Percentiles rank a stretch among this genome's conserved stretches.
These are phyloP conservation scores for Podospora appendiculata DNA, from an alignment of 495 filamentous ascomycete species.

Conservation along the genomic window DNA sequence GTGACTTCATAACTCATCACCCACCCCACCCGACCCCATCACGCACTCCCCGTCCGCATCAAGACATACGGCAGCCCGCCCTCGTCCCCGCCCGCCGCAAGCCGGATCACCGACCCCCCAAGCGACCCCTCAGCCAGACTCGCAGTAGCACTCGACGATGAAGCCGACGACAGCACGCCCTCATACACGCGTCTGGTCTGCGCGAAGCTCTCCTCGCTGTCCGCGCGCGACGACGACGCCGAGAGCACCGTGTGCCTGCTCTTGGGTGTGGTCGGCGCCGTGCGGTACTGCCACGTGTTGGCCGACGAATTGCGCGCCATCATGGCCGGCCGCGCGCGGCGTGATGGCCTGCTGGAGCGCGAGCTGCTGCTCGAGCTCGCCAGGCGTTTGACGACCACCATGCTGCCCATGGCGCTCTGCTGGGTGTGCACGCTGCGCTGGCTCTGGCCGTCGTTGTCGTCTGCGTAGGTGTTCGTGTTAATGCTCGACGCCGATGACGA, in stretches of 20 bases:
- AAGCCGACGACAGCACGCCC: constrained; percentile 5
- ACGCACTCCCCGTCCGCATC: constrained; percentile 10
- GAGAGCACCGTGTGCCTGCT: constrained; percentile 23
- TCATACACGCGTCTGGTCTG: constrained; percentile 36
- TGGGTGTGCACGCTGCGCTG: too few relatives aligned
- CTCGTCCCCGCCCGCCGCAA: constrained; percentile 26
- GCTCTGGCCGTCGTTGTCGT: not conserved
- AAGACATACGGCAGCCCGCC: constrained; percentile 34
- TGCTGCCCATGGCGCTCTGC: too few relatives aligned
- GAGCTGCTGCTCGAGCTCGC: too few relatives aligned
- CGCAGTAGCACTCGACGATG: not conserved
- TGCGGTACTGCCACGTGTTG: constrained; percentile 34
- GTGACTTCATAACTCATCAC: not conserved
- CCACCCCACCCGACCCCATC: not conserved
- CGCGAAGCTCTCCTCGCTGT: constrained; percentile 34
- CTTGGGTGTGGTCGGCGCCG: constrained; percentile 45
- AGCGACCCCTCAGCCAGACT: not conserved
- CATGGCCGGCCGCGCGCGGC: constrained; percentile 4
- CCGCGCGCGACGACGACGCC: constrained; percentile 18
- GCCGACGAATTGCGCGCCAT: constrained; percentile 26
- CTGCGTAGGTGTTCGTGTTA: not conserved
- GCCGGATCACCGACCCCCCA: constrained; percentile 27
- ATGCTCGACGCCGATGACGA: constrained; percentile 14
- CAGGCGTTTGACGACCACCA: too few relatives aligned
- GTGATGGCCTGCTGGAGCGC: constrained; percentile 4